Evolutionary conservation across 257 asterid species (phyloP), one percentile per base, ranked within the genome.

Genomic region (Petunia axillaris): DNA sequence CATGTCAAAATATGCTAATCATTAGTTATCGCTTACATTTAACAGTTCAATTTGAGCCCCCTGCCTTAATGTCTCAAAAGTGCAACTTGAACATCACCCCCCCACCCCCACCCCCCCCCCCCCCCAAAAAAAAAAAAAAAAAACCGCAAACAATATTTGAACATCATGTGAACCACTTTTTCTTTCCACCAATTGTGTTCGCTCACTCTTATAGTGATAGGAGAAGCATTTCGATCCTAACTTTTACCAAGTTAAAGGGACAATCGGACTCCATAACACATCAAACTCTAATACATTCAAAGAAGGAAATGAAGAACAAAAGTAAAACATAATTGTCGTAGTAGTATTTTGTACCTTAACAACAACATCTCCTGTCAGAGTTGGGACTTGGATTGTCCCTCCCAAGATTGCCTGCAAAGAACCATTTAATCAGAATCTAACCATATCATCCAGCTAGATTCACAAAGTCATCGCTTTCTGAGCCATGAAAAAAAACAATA

Each of bases 361-460:
- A 53, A 95, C 95, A 39, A 93, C 94, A 88, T 93, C 93, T 60
- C 99, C 99, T 2, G 89, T 82, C 85, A 95, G 87, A 64, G 99
- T 95, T 75, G 99, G 99, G 82, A 95, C 97, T 86, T 88, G 97
- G 76, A 89, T 88, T 38, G 97, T 93, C 79, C 99, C 99, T 84
- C 99, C 98, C 87, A 95, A 85, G 78, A 95, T 89, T 84, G 99
- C 99, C 98, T 95, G 97, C 85, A 88, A 54, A 44, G 75, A 46
- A 85, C 57, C 15, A 83, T 58, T 70, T 59, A 25, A 70, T 70
- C 16, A 70, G 77, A 70, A 60, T 38, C 58, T 46, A 43, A 80
- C 60, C 76, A 77, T 78, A 77, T 14, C 59, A 53, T 4, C 48
- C 59, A 64, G 36, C 14, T 11, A 40, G 14, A n/a, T 62, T 60